Conservation (phyloP, 2,329 filamentous ascomycete genomes). For the Aspergillus sp. region DNA sequence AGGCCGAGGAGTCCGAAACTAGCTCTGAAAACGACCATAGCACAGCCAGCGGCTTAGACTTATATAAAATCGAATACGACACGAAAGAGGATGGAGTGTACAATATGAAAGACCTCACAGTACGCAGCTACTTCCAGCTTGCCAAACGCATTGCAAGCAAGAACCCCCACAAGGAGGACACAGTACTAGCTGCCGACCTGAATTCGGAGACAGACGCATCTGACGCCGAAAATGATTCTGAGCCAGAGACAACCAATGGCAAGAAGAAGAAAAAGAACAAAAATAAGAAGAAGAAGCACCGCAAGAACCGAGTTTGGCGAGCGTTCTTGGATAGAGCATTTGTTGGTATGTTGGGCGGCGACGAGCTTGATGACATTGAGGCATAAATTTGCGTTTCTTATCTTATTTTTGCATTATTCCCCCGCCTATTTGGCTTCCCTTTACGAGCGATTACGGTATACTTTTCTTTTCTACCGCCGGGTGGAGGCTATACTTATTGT, state of each 20-base stretch:
- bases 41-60: slow-evolving; percentile 59
- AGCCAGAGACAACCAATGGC: slow-evolving; percentile 22
- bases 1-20: slow-evolving; percentile 29
- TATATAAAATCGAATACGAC: slow-evolving; percentile 81
- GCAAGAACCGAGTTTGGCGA: slow-evolving; percentile 68
- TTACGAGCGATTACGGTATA: not conserved
- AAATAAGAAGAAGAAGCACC: slow-evolving; percentile 23
- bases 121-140: slow-evolving; percentile 75
- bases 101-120: slow-evolving; percentile 77
- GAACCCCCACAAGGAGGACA: slow-evolving; percentile 22
- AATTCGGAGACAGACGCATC: slow-evolving; percentile 16
- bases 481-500: not conserved
- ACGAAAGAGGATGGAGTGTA: slow-evolving; percentile 76
- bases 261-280: slow-evolving; percentile 11
- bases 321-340: slow-evolving; percentile 78
- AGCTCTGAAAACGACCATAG: slow-evolving; percentile 49
- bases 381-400: slow-evolving; percentile 5
- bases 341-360: slow-evolving; percentile 67
- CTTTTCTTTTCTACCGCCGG: not conserved
- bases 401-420: not conserved
- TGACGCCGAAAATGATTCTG: not conserved
- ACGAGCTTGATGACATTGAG: slow-evolving; percentile 56
- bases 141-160: slow-evolving; percentile 72
- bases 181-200: slow-evolving; percentile 15
- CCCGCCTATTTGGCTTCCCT: not conserved